phyloP scores from a whole-genome alignment of 2,329 filamentous ascomycete genomes.

The Ophiostoma tasmaniense region DNA sequence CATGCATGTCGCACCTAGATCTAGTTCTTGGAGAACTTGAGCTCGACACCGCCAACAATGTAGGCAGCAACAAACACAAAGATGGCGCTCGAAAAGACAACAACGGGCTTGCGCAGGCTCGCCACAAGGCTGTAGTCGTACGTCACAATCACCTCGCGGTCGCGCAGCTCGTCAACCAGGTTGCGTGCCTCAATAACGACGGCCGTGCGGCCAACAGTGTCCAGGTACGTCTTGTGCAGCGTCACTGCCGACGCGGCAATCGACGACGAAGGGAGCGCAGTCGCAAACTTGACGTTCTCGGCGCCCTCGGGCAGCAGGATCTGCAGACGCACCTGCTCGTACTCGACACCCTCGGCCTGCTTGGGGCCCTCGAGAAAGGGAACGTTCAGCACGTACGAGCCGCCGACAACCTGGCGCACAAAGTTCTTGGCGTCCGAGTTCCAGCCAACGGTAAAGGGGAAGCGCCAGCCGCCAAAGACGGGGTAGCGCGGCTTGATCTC shows the following conservation, averaged over 20 bases:
- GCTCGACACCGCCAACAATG: constrained; percentile 67
- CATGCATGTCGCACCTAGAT: neutral
- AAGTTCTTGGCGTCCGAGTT: constrained; percentile 75
- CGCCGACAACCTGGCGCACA: constrained; percentile 53
- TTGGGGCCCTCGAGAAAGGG: constrained; percentile 91
- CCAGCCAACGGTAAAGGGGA: constrained; percentile 95
- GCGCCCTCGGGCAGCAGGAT: constrained; percentile 89
- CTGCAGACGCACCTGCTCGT: constrained; percentile 69
- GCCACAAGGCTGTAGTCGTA: constrained; percentile 76
- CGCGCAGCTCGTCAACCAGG: constrained; percentile 81
- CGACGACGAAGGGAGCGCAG: constrained; percentile 56
- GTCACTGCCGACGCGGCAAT: constrained; percentile 51
- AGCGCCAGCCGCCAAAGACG: constrained; percentile 97
- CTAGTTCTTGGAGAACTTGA: constrained; percentile 54
- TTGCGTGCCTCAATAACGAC: constrained; percentile 75
- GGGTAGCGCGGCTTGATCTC: constrained; percentile 92
- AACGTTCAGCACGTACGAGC: constrained; percentile 78
- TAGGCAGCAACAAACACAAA: constrained; percentile 67
- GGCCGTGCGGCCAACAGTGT: constrained; percentile 80
- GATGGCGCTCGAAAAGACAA: constrained; percentile 66
- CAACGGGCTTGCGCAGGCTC: constrained; percentile 74
- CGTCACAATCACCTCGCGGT: constrained; percentile 72
- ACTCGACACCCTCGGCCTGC: constrained; percentile 75
- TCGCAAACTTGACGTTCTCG: constrained; percentile 68
- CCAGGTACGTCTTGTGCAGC: constrained; percentile 83